phyloP scores from a whole-genome alignment of 306 rosid species.

The Alnus rubra region DNA sequence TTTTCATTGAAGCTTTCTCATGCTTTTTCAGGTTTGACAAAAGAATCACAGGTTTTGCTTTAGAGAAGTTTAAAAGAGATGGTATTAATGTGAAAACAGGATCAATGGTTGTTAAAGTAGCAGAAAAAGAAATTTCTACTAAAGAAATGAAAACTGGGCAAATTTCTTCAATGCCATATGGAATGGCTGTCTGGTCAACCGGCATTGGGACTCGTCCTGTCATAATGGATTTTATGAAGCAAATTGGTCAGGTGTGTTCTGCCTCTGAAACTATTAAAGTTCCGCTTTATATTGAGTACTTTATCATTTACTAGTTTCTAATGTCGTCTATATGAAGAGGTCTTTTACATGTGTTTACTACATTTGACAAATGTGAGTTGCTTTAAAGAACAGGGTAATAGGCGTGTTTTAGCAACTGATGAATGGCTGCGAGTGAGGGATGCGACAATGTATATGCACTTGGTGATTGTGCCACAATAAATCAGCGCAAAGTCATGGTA shows the following conservation, averaged over 20 bases:
- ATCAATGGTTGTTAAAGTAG: constrained; percentile 89
- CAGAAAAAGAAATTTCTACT: constrained; percentile 76
- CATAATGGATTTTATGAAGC: constrained; percentile 75
- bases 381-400: constrained; percentile 59
- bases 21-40: constrained; percentile 80
- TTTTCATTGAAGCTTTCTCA: constrained; percentile 11
- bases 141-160: constrained; percentile 80
- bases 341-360: not conserved
- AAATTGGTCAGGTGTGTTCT: constrained; percentile 86
- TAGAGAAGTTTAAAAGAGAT: constrained; percentile 74
- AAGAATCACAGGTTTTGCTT: constrained; percentile 92
- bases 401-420: constrained; percentile 95
- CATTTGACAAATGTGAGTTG: not conserved
- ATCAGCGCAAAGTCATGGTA: constrained; percentile 98
- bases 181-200: constrained; percentile 99
- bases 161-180: constrained; percentile 67
- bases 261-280: constrained; percentile 17
- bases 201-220: constrained; percentile 95
- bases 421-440: constrained; percentile 99
- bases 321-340: not conserved
- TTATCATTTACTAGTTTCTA: not conserved
- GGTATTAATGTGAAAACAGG: constrained; percentile 94
- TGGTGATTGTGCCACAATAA: constrained; percentile 97
- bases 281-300: constrained; percentile 14
- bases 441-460: constrained; percentile 76